A percentile compares a stretch with the other conserved stretches of the same genome.
phyloP scores from a whole-genome alignment of 169 alveolate species.

The Amoebophrya sp. region DNA sequence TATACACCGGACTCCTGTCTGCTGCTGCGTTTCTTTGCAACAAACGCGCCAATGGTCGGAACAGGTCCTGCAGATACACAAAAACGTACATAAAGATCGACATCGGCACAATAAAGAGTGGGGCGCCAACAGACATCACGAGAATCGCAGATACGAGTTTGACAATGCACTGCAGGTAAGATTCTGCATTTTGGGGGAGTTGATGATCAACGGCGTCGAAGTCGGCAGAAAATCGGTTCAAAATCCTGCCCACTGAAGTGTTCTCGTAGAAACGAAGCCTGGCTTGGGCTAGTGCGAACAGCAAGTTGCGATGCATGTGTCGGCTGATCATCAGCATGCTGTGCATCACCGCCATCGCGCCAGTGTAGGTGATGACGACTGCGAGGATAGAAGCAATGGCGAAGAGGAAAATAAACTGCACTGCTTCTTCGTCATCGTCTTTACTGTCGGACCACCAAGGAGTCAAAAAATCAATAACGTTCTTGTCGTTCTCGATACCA shows the following conservation, averaged over 20 bases:
- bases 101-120: not conserved
- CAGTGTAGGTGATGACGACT: not conserved
- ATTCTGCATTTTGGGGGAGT: not conserved
- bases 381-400: not conserved
- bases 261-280: not conserved
- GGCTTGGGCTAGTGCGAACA: not conserved
- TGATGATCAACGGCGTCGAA: not conserved
- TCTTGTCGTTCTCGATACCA: not conserved
- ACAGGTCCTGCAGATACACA: not conserved
- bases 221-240: not conserved
- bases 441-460: conserved; percentile 13
- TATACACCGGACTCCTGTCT: not conserved
- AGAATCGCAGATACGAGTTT: not conserved
- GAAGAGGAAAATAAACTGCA: not conserved
- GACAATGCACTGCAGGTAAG: not conserved
- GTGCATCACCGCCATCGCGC: not conserved
- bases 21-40: not conserved
- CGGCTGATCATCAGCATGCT: not conserved
- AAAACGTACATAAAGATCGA: not conserved
- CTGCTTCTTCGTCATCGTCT: not conserved
- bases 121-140: not conserved
- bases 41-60: not conserved
- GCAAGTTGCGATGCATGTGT: not conserved
- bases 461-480: not conserved
- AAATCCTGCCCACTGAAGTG: not conserved